A percentile compares a stretch with the other conserved stretches of the same genome.
phyloP scores from a whole-genome alignment of 2,329 filamentous ascomycete species.

The Trichophyton simii region DNA sequence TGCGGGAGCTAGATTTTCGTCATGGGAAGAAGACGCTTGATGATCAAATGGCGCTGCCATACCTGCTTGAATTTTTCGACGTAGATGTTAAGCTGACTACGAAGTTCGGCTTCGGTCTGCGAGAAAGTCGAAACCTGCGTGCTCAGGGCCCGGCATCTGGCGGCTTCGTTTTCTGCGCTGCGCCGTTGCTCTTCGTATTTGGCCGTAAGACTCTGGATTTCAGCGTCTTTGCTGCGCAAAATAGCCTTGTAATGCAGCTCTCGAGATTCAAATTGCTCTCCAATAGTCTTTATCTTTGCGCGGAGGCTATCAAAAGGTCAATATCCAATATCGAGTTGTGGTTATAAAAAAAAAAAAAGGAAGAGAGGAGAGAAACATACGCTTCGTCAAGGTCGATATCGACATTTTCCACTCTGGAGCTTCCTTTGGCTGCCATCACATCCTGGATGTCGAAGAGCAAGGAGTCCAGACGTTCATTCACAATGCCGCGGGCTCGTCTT shows the following conservation, averaged over 20 bases:
- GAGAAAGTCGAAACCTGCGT: conserved; percentile 89
- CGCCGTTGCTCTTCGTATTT: conserved; percentile 85
- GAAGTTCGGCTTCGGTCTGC: conserved; percentile 84
- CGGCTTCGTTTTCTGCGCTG: conserved; percentile 66
- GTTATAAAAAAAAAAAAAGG: neutral
- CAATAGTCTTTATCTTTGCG: conserved; percentile 80
- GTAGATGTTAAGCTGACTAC: conserved; percentile 94
- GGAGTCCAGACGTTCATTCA: conserved; percentile 72
- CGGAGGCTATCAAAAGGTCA: conserved; percentile 32
- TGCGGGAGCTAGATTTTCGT: neutral
- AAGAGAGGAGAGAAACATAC: conserved; percentile 39
- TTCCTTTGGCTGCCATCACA: conserved; percentile 75
- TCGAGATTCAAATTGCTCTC: conserved; percentile 91
- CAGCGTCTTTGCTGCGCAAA: conserved; percentile 86
- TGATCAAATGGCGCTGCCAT: conserved; percentile 26
- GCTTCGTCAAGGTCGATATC: conserved; percentile 83
- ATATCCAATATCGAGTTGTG: conserved; percentile 6
- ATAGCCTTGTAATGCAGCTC: conserved; percentile 88
- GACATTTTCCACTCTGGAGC: conserved; percentile 63
- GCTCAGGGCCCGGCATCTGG: conserved; percentile 72
- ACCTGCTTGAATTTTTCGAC: conserved; percentile 99
- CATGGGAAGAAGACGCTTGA: neutral
- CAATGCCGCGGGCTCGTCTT: conserved; percentile 65
- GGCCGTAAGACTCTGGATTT: conserved; percentile 83
- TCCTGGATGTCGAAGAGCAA: conserved; percentile 76